Evolutionary conservation across 345 rosid genomes (phyloP).

Genomic region (Xanthoceras sorbifolium): DNA sequence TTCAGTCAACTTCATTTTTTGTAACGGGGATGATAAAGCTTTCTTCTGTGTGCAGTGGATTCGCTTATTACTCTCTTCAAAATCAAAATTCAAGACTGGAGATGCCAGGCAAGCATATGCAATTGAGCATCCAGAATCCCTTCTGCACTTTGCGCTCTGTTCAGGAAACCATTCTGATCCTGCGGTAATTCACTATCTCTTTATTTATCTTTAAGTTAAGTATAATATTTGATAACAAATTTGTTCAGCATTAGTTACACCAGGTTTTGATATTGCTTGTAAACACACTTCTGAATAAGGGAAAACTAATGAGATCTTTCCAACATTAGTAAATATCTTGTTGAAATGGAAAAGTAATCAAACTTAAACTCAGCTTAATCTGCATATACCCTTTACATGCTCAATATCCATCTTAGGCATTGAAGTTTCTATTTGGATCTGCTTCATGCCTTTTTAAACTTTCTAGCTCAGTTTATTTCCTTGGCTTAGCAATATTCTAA

Average conservation of each 20-base stretch:
- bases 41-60: slow-evolving; percentile 68
- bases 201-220: not conserved
- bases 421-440: no score
- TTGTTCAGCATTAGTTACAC: not conserved
- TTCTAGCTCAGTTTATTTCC: no score
- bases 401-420: no score
- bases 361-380: not conserved
- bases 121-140: slow-evolving; percentile 68
- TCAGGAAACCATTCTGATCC: slow-evolving; percentile 98
- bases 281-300: not conserved
- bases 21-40: slow-evolving; percentile 20
- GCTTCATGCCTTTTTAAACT: no score
- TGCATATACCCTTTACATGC: no score
- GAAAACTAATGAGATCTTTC: not conserved
- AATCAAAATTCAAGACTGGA: slow-evolving; percentile 68
- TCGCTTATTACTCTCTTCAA: slow-evolving; percentile 65
- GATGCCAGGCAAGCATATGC: slow-evolving; percentile 71
- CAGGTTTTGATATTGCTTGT: not conserved
- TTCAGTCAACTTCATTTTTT: not conserved
- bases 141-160: slow-evolving; percentile 78
- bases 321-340: not conserved
- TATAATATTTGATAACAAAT: not conserved
- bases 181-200: slow-evolving; percentile 54
- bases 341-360: not conserved
- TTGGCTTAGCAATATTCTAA: no score